Evolutionary conservation across 345 rosid genomes (phyloP).

Genomic region (Heritiera littoralis): DNA sequence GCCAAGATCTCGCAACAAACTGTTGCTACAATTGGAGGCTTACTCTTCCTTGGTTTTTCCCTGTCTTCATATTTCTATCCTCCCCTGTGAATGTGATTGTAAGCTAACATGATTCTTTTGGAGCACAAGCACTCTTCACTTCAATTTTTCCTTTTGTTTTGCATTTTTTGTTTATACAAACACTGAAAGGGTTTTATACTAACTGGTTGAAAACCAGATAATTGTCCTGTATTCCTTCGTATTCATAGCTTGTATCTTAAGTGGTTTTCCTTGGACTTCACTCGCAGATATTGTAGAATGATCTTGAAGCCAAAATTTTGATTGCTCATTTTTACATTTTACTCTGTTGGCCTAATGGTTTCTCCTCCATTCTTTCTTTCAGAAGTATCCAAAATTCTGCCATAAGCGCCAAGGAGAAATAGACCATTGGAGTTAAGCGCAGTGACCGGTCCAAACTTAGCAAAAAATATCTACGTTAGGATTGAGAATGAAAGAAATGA

Average conservation of each 20-base stretch:
- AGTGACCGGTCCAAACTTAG: no score
- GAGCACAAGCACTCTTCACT: background rate
- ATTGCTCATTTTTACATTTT: no score
- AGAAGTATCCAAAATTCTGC: background rate
- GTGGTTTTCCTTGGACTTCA: background rate
- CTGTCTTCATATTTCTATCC: conserved; percentile 94
- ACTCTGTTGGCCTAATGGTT: no score
- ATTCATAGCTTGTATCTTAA: background rate
- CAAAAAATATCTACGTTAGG: no score
- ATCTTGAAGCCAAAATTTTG: no score
- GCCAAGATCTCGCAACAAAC: conserved; percentile 94
- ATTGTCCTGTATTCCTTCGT: background rate
- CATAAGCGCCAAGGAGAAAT: no score
- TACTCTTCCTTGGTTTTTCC: conserved; percentile 91
- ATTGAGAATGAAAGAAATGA: no score
- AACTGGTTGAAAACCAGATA: background rate
- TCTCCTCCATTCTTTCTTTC: background rate
- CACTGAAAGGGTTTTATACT: background rate
- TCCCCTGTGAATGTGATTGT: conserved; percentile 52
- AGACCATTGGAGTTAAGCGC: no score
- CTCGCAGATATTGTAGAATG: background rate
- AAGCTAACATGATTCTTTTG: conserved; percentile 19
- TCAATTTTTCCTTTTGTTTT: background rate
- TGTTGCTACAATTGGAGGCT: conserved; percentile 90
- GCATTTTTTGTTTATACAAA: background rate